Base-by-base conservation (phyloP, 2,329 filamentous ascomycete species). In the Pseudocercospora fijiensis region DNA sequence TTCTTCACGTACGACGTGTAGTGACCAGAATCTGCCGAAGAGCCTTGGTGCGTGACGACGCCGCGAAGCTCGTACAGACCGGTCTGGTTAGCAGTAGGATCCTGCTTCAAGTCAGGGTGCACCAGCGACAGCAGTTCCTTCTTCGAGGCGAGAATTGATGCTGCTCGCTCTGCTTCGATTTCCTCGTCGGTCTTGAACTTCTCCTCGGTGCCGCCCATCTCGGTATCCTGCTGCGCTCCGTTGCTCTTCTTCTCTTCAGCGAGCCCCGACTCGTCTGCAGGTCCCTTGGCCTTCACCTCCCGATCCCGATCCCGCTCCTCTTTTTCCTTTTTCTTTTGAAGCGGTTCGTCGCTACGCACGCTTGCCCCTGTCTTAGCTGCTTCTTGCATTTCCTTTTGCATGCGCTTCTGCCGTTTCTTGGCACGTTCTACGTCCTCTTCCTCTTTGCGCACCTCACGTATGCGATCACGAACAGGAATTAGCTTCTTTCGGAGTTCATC, bases 1-100 rank as follows among this genome's bases (percentile, higher is more conserved):
- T 99, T 97, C 85, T 98, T 99, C 71, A 99, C 91, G 76, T 96
- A 99, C 0, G 93, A 89, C 4, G 96, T 99, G 82, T 99, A 99
- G 79, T 99, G 95, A 7, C 95, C 95, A 72, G 94, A 97, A 79
- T 99, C 95, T 20, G 95, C 95, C 75, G 92, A 96, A 64, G 93
- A 91, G 66, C 95, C 95, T 79, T 99, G 95, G 78, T 99, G 95
- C 28, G 96, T 96, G 64, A 99, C 91, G 4, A 99, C 90, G 55
- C 91, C 95, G 26, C 94, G 88, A 51, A 99, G 86, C 80, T 99
- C 94, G 78, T 98, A 99, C 33, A 99, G 84, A 45, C 95, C 95
- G 1, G 93, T 96, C 77, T 94, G 92, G 79, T 98, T 98, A 59
- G 91, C 88, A 20, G 91, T 90, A 16, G 90, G 87, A 73, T 98